phyloP scores from a whole-genome alignment of 805 yeast genomes.

The Kurtzmaniella fragi region DNA sequence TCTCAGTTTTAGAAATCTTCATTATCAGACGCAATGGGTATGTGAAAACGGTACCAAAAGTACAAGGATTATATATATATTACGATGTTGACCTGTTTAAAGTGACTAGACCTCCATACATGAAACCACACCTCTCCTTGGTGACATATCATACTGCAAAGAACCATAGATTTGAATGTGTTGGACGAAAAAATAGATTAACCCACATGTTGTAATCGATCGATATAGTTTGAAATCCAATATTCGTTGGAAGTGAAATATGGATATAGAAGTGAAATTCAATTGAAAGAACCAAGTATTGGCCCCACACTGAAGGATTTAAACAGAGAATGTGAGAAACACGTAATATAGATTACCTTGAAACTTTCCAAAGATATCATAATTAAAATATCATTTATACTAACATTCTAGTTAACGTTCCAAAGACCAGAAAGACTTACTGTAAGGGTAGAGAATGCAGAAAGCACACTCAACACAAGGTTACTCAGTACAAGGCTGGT shows the following conservation, averaged over 20 bases:
- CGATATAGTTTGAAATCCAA: too few relatives aligned
- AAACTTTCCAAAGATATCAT: not conserved
- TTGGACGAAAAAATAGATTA: not conserved
- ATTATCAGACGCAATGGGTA: slow-evolving; percentile 7
- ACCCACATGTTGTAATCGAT: too few relatives aligned
- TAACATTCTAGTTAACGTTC: slow-evolving; percentile 83
- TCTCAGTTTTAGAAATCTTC: not conserved
- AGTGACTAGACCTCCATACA: not conserved
- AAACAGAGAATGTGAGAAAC: not conserved
- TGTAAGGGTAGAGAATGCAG: slow-evolving; percentile 99
- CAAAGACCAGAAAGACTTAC: slow-evolving; percentile 99
- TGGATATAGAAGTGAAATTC: too few relatives aligned
- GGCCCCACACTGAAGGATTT: too few relatives aligned
- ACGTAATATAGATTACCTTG: too few relatives aligned
- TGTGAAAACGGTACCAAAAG: slow-evolving; percentile 2
- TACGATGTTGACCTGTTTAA: not conserved
- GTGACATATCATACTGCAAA: too few relatives aligned
- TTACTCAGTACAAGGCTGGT: slow-evolving; percentile 99
- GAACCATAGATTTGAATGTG: not conserved
- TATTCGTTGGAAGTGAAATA: too few relatives aligned
- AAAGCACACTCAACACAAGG: slow-evolving; percentile 99
- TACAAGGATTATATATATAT: too few relatives aligned
- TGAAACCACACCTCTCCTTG: not conserved
- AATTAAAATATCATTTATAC: slow-evolving; percentile 23
- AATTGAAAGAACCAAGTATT: too few relatives aligned